Evolutionary conservation across 345 rosid species (phyloP).

Genomic region (Abelmoschus esculentus): DNA sequence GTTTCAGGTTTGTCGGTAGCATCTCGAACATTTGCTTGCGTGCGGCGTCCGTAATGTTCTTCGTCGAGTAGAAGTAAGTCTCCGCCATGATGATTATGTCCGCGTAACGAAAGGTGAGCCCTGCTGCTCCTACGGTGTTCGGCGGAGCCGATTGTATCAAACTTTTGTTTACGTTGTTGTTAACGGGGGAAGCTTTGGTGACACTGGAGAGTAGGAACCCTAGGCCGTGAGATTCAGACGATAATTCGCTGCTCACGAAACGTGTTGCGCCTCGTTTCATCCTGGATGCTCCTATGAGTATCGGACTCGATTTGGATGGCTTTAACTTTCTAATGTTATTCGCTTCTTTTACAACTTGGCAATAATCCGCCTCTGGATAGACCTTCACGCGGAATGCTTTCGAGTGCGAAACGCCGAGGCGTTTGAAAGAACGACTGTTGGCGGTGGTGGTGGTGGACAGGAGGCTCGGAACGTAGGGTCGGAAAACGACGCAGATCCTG

Average conservation of each 20-base stretch:
- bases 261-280: neutral
- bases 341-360: neutral
- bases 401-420: neutral
- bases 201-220: neutral
- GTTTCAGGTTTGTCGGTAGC: slow-evolving; percentile 29
- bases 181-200: neutral
- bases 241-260: slow-evolving; percentile 17
- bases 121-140: slow-evolving; percentile 39
- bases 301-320: slow-evolving; percentile 23
- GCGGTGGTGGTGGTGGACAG: slow-evolving; percentile 7
- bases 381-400: slow-evolving; percentile 9
- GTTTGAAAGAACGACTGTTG: neutral
- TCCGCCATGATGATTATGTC: slow-evolving; percentile 31
- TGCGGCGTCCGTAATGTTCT: slow-evolving; percentile 23
- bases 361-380: slow-evolving; percentile 19
- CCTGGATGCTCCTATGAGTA: slow-evolving; percentile 5
- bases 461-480: slow-evolving; percentile 18
- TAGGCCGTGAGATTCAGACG: neutral
- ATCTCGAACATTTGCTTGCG: slow-evolving; percentile 32
- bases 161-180: neutral
- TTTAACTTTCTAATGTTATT: neutral
- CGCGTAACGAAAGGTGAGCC: slow-evolving; percentile 41
- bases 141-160: slow-evolving; percentile 17
- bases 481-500: slow-evolving; percentile 31
- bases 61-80: slow-evolving; percentile 22